These are phyloP conservation scores for Curvularia sp. DNA, from an alignment of 2,329 filamentous ascomycete genomes.

Conservation along the genomic window DNA sequence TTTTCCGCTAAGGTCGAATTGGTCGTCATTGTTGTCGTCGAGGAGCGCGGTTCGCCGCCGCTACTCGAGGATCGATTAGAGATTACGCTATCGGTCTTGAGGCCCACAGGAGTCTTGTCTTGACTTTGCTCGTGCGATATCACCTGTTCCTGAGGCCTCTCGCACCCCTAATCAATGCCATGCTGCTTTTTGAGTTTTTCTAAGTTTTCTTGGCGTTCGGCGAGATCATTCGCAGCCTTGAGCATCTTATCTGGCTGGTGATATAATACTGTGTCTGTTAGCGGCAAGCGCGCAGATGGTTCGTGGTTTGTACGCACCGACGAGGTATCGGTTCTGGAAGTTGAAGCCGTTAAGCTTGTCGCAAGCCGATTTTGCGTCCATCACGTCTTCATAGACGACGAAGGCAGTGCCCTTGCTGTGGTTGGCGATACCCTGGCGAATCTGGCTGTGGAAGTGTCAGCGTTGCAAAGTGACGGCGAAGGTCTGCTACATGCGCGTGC, in stretches of 20 bases:
- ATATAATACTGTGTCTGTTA: slow-evolving; percentile 65
- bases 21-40: slow-evolving; percentile 23
- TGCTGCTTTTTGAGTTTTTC: slow-evolving; percentile 97
- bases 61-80: slow-evolving; percentile 37
- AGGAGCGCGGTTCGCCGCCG: slow-evolving; percentile 29
- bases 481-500: slow-evolving; percentile 7
- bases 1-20: slow-evolving; percentile 36
- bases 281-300: slow-evolving; percentile 11
- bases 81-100: slow-evolving; percentile 42
- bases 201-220: slow-evolving; percentile 94
- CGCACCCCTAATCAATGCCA: slow-evolving; percentile 83
- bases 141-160: slow-evolving; percentile 57
- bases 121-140: slow-evolving; percentile 41
- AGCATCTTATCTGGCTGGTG: slow-evolving; percentile 80
- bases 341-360: slow-evolving; percentile 99
- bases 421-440: slow-evolving; percentile 95
- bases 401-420: slow-evolving; percentile 99
- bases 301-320: slow-evolving; percentile 67
- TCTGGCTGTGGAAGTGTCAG: slow-evolving; percentile 71
- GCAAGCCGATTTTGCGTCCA: slow-evolving; percentile 98
- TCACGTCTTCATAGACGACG: slow-evolving; percentile 99
- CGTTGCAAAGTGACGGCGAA: not conserved
- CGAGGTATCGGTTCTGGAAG: slow-evolving; percentile 98
- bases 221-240: slow-evolving; percentile 91
- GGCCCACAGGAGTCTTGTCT: slow-evolving; percentile 47